A percentile compares a stretch with the other conserved stretches of the same genome.
Evolutionary conservation across 352 stramenopile species (phyloP).

Genomic region (Plasmopara halstedii): DNA sequence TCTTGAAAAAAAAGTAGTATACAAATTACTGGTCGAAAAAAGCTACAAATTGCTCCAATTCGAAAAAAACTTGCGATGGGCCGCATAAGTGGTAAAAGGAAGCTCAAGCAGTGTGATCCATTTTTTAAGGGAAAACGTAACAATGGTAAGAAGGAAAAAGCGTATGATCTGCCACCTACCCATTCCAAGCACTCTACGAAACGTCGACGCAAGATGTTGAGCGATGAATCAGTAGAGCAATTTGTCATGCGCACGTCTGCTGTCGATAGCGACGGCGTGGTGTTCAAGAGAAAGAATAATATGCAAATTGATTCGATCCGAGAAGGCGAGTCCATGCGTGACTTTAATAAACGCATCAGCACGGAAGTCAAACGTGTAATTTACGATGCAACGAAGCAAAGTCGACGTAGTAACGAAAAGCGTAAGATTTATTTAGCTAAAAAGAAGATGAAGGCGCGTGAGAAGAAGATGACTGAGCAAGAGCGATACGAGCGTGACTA

Average conservation of each 20-base stretch:
- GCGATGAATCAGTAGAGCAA: slow-evolving; percentile 54
- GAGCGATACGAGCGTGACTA: slow-evolving; percentile 73
- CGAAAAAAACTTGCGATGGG: slow-evolving; percentile 40
- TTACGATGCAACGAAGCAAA: slow-evolving; percentile 78
- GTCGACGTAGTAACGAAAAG: slow-evolving; percentile 60
- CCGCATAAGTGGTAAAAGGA: slow-evolving; percentile 64
- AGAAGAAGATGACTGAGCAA: slow-evolving; percentile 76
- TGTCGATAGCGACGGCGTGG: slow-evolving; percentile 22
- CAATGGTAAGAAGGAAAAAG: slow-evolving; percentile 62
- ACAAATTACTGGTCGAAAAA: too few species aligned
- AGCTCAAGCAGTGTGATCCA: slow-evolving; percentile 81
- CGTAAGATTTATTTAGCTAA: slow-evolving; percentile 64
- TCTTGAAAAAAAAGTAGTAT: too few species aligned
- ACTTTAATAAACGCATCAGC: slow-evolving; percentile 82
- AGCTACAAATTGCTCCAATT: too few species aligned
- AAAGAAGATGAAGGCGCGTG: slow-evolving; percentile 69
- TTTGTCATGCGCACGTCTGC: slow-evolving; percentile 50
- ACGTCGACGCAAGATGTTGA: slow-evolving; percentile 53
- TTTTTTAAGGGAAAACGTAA: slow-evolving; percentile 80
- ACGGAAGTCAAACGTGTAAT: slow-evolving; percentile 79
- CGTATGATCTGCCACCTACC: slow-evolving; percentile 57
- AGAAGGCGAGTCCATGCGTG: slow-evolving; percentile 68
- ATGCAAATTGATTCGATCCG: slow-evolving; percentile 52
- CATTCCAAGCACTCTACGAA: slow-evolving; percentile 78
- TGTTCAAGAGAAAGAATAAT: slow-evolving; percentile 34